phyloP scores from a whole-genome alignment of 768 basidiomycete genomes.

The Boletus fagicola region DNA sequence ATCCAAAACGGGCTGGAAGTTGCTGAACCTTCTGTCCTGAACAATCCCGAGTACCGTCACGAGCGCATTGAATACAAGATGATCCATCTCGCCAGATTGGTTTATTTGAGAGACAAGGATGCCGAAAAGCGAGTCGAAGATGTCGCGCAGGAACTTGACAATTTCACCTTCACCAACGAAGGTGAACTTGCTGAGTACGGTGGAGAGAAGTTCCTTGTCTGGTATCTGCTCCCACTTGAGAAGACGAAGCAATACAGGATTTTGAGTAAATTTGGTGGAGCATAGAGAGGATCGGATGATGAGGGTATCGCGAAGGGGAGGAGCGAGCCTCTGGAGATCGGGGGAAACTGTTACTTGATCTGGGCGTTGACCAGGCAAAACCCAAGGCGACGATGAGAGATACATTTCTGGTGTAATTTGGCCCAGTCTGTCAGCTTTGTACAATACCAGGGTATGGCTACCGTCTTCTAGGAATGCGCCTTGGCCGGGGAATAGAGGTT shows the following conservation, averaged over 20 bases:
- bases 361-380: conserved; percentile 51
- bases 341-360: conserved; percentile 59
- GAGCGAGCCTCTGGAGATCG: conserved; percentile 62
- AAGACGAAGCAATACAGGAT: conserved; percentile 75
- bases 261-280: conserved; percentile 91
- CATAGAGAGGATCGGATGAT: conserved; percentile 86
- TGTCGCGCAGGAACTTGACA: conserved; percentile 86
- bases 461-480: conserved; percentile 87
- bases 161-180: conserved; percentile 95
- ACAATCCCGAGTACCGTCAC: conserved; percentile 91
- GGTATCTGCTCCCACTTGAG: conserved; percentile 76
- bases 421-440: conserved; percentile 70
- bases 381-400: conserved; percentile 63
- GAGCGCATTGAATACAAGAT: conserved; percentile 85
- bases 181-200: conserved; percentile 78
- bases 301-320: conserved; percentile 73
- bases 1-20: conserved; percentile 91
- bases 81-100: conserved; percentile 74
- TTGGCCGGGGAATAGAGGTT: conserved; percentile 78
- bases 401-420: conserved; percentile 70
- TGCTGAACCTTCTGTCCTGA: conserved; percentile 91
- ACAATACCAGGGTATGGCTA: conserved; percentile 79
- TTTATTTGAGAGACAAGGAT: conserved; percentile 79
- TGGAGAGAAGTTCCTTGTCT: conserved; percentile 63
- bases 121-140: conserved; percentile 90